These are phyloP conservation scores for Torulaspora globosa DNA, from an alignment of 1,139 yeast genomes.

Conservation along the genomic window DNA sequence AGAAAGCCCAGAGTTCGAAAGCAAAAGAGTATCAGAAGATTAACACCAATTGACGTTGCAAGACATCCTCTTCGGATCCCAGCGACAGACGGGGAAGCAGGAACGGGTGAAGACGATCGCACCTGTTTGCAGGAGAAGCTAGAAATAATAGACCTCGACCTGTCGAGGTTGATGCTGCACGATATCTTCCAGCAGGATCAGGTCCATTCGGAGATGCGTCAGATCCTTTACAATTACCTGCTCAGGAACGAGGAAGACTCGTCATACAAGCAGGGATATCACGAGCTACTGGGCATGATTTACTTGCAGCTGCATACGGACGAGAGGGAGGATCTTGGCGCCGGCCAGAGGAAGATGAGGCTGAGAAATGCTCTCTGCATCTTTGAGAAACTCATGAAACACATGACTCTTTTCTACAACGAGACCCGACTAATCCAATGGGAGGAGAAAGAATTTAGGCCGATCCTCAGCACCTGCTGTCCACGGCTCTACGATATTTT, in stretches of 20 bases:
- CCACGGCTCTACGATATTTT: constrained; percentile 36
- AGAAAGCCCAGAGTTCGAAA: not conserved
- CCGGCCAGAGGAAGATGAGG: constrained; percentile 10
- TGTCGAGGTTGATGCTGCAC: constrained; percentile 59
- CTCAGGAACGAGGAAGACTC: constrained; percentile 22
- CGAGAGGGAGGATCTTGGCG: not conserved
- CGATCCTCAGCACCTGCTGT: constrained; percentile 45
- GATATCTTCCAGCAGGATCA: constrained; percentile 42
- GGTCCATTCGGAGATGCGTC: constrained; percentile 46
- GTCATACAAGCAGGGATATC: constrained; percentile 63
- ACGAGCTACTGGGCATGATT: constrained; percentile 61
- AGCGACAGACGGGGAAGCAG: constrained; percentile 1
- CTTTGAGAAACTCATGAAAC: constrained; percentile 37
- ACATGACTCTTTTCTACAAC: constrained; percentile 32
- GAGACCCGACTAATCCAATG: constrained; percentile 36
- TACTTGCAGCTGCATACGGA: constrained; percentile 44
- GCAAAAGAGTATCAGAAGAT: constrained; percentile 13
- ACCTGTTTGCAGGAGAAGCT: constrained; percentile 33
- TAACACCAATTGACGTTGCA: constrained; percentile 14
- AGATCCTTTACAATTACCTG: constrained; percentile 49
- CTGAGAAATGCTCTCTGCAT: constrained; percentile 32
- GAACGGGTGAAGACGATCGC: constrained; percentile 10
- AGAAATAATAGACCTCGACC: constrained; percentile 57
- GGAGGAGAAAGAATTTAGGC: constrained; percentile 42
- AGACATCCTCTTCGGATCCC: constrained; percentile 17